A percentile compares a stretch with the other conserved stretches of the same genome.
Conservation (phyloP, 305 asterid genomes). For the Solanum hybrid region DNA sequence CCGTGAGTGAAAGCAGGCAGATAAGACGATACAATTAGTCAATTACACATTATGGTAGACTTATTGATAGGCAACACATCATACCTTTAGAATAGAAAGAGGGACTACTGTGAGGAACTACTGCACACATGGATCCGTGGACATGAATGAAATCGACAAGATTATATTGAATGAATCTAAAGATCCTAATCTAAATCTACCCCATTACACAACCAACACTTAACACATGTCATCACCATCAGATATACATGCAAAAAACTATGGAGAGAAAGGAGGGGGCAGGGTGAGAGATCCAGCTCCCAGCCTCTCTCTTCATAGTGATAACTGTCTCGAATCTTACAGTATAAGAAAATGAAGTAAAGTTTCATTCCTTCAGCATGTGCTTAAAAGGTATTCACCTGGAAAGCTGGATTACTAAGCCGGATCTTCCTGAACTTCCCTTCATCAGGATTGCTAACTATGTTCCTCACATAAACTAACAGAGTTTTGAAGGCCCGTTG, state of each 20-base stretch:
- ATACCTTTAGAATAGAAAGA: not conserved
- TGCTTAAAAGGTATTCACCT: constrained; percentile 28
- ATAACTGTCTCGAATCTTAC: not conserved
- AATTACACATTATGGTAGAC: not conserved
- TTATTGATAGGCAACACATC: not conserved
- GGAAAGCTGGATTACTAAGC: constrained; percentile 55
- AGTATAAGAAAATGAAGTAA: not conserved
- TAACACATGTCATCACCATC: not conserved
- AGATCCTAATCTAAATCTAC: not conserved
- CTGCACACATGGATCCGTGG: not conserved
- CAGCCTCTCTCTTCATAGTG: not conserved
- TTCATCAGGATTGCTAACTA: constrained; percentile 44
- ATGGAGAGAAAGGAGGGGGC: not conserved
- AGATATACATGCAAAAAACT: not conserved
- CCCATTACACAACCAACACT: not conserved
- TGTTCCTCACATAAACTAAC: constrained; percentile 47
- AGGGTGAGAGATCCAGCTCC: not conserved
- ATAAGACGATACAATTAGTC: not conserved
- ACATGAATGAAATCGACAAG: not conserved
- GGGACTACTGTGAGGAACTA: not conserved
- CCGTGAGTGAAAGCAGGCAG: not conserved
- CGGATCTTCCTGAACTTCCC: constrained; percentile 73
- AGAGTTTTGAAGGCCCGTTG: constrained; percentile 49
- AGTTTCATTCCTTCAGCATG: not conserved
- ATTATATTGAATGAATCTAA: not conserved